phyloP scores from a whole-genome alignment of 2,329 filamentous ascomycete species.

The Colletotrichum scovillei region DNA sequence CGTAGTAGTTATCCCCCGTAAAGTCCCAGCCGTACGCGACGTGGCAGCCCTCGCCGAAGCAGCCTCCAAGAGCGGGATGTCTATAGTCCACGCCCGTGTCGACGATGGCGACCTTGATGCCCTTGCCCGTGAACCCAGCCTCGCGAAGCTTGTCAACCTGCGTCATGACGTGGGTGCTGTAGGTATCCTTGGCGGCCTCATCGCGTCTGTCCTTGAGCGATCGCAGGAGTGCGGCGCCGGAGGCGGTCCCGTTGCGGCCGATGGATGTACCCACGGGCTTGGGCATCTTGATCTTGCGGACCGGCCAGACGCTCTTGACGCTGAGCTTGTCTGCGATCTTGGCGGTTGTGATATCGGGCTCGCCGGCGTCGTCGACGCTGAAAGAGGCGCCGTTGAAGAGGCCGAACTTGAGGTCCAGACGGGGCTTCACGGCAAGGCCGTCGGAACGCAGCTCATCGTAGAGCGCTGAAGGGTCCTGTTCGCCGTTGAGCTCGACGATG shows the following conservation, averaged over 20 bases:
- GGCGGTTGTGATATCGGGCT: conserved; percentile 39
- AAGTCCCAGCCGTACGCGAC: conserved; percentile 61
- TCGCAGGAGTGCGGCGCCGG: conserved; percentile 20
- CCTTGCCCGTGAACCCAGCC: conserved; percentile 57
- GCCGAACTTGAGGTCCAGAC: conserved; percentile 38
- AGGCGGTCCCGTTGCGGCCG: conserved; percentile 35
- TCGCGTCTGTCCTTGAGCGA: conserved; percentile 5
- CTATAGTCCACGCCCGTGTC: conserved; percentile 59
- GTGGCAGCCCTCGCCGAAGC: conserved; percentile 61
- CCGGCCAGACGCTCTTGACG: conserved; percentile 46
- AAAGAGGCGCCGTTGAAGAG: conserved; percentile 43
- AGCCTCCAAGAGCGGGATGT: conserved; percentile 63
- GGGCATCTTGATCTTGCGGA: conserved; percentile 39
- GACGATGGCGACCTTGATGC: conserved; percentile 55
- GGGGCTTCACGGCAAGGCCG: conserved; percentile 36
- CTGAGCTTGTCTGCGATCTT: conserved; percentile 39
- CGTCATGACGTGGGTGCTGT: conserved; percentile 44
- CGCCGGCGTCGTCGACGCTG: conserved; percentile 40
- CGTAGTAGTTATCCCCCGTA: conserved; percentile 51
- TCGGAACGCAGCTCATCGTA: conserved; percentile 36
- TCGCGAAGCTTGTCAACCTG: conserved; percentile 54
- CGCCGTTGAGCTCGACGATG: conserved; percentile 41
- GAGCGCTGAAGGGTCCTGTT: conserved; percentile 31
- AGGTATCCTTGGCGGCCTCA: conserved; percentile 21
- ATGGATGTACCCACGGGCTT: conserved; percentile 32